Evolutionary conservation across 768 basidiomycete genomes (phyloP).

Genomic region (Naganishia vaughanmartiniae): DNA sequence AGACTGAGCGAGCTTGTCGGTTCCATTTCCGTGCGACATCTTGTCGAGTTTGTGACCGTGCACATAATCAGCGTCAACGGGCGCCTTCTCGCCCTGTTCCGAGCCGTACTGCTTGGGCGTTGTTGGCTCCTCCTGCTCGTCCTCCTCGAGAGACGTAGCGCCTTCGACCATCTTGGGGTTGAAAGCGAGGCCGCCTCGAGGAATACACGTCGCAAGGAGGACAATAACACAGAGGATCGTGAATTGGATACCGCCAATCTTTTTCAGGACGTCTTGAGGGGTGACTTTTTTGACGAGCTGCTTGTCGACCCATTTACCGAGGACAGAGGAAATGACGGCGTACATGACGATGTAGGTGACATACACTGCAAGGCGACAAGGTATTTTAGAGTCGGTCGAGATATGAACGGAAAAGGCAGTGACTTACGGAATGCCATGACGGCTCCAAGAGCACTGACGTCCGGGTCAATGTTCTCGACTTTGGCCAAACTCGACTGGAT

Average conservation of each 20-base stretch:
- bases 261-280: conserved; percentile 34
- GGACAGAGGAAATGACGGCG: conserved; percentile 42
- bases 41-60: background rate
- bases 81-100: conserved; percentile 7
- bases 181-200: conserved; percentile 41
- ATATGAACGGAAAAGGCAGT: background rate
- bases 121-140: conserved; percentile 9
- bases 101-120: conserved; percentile 5
- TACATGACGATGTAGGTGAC: conserved; percentile 39
- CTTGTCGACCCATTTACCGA: conserved; percentile 46
- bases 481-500: conserved; percentile 43
- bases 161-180: conserved; percentile 45
- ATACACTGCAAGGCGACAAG: conserved; percentile 28
- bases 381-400: background rate
- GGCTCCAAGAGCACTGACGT: conserved; percentile 44
- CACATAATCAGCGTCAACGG: background rate
- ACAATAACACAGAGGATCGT: conserved; percentile 42
- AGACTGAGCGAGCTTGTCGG: conserved; percentile 20
- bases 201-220: conserved; percentile 40
- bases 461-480: conserved; percentile 32
- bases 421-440: conserved; percentile 46
- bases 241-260: conserved; percentile 44
- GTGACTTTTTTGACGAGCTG: conserved; percentile 31
- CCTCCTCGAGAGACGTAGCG: conserved; percentile 19
- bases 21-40: conserved; percentile 4